Evolutionary conservation across 805 yeast species (phyloP), one percentile per base, ranked within the genome.

Genomic region (Teunomyces gatunensis): DNA sequence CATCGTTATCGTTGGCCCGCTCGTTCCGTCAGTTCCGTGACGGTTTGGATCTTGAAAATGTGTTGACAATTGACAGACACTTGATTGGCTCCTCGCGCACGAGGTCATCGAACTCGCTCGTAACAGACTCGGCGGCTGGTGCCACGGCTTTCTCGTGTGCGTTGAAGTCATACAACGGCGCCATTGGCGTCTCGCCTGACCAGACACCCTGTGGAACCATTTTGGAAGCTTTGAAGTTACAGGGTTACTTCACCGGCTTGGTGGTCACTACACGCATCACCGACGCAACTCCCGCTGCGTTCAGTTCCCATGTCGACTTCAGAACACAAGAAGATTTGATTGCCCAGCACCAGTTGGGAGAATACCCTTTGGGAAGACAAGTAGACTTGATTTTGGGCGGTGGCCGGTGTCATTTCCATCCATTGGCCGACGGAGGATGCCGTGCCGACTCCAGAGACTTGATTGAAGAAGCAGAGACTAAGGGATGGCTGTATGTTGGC

Each of bases 81-180:
- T 68, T 89, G 41, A 78, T 90, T 45, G 98, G 98, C 23, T 77
- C 87, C 20, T 86, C 95, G 6, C 78, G 97, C 55, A 91, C 98
- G 0, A 76, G 90, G 51, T 87, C 96, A 13, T 80, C 81, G 21
- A 73, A 76, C 53, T 86, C 96, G 1, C 72, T 87, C 57, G 80
- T 91, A 50, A 91, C 98, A 0, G 98, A 91, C 64, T 87, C 96
- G 25, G 98, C 98, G 9, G 98, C 98, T 2, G 97, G 97, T 12
- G 98, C 97, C 12, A 89, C 96, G 11, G 97, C 96, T 1, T 91
- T 90, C 59, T 76, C 96, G 0, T 89, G 96, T 65, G 92, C 83
- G 5, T 60, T 82, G 57, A 91, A 91, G 70, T 72, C 90, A 4
- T 89, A 88, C 68, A 91, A 91, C 63, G 94, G 95, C 12, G 97